Base-by-base conservation (phyloP, 75 land plant genomes). In the Chamaecyparis obtusa region DNA sequence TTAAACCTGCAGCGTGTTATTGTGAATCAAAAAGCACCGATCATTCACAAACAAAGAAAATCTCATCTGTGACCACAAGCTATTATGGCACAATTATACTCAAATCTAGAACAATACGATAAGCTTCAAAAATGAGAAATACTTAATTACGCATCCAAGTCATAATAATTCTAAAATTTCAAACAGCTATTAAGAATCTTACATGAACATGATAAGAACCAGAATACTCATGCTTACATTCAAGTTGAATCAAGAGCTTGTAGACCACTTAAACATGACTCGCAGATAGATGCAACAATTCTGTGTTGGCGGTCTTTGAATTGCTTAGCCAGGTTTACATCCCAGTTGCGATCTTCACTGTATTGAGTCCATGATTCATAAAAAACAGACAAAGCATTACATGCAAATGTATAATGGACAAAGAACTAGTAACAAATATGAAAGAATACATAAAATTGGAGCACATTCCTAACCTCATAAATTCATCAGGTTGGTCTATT, bases 241-340 rank as follows among this genome's bases (percentile, higher is more conserved):
- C 51, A 84, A 55, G 60, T 27, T 56, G 67, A 51, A 84, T 19
- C 35, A 2, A 84, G 49, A 46, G 21, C 37, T 54, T 84, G 67
- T 36, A 51, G 85, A 32, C 64, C 85, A 84, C 64, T 56, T 19
- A 48, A 55, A 55, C 85, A 84, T 54, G 85, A 84, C 35, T 84
- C 85, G 55, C 85, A 54, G 21, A 84, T 84, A 56, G 85, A 84
- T 54, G 67, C 56, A 35, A 84, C 4, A 54, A 84, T 11, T 54
- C 85, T 51, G 11, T 54, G 37, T 21, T 84, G 85, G 27, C 43
- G 41, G 33, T 55, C 67, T 55, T 56, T 84, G 64, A 54, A 84
- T 56, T 51, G 85, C 64, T 55, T 55, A 0, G 85, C 85, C 4
- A 84, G 85, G 10, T 56, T 84, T 32, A 84, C 67, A 19, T 55